Evolutionary conservation across 192 early-diverging fungal genomes (phyloP), one percentile per base, ranked within the genome.

Genomic region (Gamsiella multidivaricata): DNA sequence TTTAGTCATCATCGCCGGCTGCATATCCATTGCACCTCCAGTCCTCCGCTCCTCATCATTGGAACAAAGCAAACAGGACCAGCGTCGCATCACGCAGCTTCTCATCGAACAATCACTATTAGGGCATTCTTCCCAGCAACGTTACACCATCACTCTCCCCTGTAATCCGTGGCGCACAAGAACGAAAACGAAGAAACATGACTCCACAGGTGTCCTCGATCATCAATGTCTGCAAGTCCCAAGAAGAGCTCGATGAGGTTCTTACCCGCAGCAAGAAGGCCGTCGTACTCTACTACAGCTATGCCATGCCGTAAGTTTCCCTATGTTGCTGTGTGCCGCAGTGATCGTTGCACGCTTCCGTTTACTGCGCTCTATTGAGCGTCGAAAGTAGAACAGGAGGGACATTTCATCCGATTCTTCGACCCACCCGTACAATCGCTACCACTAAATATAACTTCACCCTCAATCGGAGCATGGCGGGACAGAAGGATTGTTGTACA

Each of bases 281-380:
- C 54, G 34, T 72, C 33, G 69, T 72, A 11, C 37, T 72, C 29
- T 72, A 72, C 36, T 72, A 63, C 36, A 72, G 69, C 54, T 72
- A 72, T 37, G 69, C 69, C 31, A 72, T 68, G 65, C 65, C 65
- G 65, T 68, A 68, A 68, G 65, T 68, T 36, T n/a, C 42, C 15
- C 15, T 33, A n/a, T 12, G 12, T 61, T 5, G 17, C 32, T 25
- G 26, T 52, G 2, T 41, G 22, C 3, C 28, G 17, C 17, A 9
- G 9, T 22, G 2, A 32, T 50, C 15, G 17, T n/a, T 23, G 51
- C 51, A 41, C 23, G 4, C 26, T 7, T 53, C 26, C 5, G 2
- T 46, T 29, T 17, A 10, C 58, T 58, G 34, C 56, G 56, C 56
- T 42, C 32, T 39, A 9, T 42, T 42, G 14, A 23, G n/a, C 12